Percentiles rank a stretch among this genome's conserved stretches.
Evolutionary conservation across 1,139 yeast genomes (phyloP).

Genomic region (Candida glucosophila): DNA sequence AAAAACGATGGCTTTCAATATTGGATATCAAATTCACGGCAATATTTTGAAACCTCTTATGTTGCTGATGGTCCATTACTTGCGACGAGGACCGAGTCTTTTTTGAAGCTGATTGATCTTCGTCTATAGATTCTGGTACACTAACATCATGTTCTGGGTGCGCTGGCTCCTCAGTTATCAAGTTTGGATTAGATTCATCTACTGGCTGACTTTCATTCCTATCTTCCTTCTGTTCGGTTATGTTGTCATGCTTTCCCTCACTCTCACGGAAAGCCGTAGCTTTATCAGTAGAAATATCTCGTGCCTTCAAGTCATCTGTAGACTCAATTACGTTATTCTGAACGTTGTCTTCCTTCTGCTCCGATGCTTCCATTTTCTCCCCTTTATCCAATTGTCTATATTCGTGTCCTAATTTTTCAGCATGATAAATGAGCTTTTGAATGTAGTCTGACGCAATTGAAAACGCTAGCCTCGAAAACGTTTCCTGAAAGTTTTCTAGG

Average conservation of each 20-base stretch:
- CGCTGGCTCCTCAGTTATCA: too few species aligned
- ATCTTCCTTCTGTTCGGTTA: neutral
- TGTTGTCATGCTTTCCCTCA: conserved; percentile 1
- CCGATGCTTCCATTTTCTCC: too few species aligned
- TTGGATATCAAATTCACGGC: conserved; percentile 54
- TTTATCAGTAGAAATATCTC: conserved; percentile 4
- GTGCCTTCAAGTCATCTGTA: conserved; percentile 3
- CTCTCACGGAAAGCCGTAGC: conserved; percentile 5
- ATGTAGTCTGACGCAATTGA: neutral
- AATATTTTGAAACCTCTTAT: conserved; percentile 45
- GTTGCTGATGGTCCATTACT: too few species aligned
- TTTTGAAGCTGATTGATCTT: too few species aligned
- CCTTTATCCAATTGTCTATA: neutral
- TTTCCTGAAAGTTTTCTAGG: too few species aligned
- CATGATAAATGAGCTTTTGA: neutral
- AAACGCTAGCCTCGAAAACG: too few species aligned
- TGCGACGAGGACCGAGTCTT: too few species aligned
- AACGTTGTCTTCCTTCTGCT: conserved; percentile 1
- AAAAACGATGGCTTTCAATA: conserved; percentile 62
- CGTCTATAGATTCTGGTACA: too few species aligned
- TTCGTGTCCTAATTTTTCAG: neutral
- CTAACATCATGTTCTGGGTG: too few species aligned
- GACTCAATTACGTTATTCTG: conserved; percentile 2
- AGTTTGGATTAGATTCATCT: too few species aligned
- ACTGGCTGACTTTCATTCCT: too few species aligned